Base-by-base conservation (phyloP, 495 filamentous ascomycete genomes). In the Tuber aestivum region DNA sequence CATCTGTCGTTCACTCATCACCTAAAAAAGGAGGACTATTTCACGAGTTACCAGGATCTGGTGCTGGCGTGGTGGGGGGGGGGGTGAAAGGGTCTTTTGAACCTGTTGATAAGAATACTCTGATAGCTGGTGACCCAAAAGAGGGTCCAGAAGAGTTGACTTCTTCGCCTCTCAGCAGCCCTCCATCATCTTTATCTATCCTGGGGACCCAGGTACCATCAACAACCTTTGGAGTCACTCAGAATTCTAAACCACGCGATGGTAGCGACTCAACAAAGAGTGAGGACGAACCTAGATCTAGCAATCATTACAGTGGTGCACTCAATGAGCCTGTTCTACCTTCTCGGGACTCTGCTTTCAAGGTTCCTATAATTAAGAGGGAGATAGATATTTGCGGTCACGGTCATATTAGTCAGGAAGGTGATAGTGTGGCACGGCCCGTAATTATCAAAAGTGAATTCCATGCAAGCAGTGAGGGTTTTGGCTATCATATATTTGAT, bases 381-480 rank as follows among this genome's bases (percentile, higher is more conserved):
- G 78, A 72, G 69, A 74, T 73, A 72, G 20, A 6, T 16, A 21
- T 56, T 37, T 40, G 27, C 40, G 70, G 76, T 41, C 65, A 27
- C 23, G 45, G 72, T n/a, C 14, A 8, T 61, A 61, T 40, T 7
- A 72, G 42, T 27, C 45, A 71, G 37, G 73, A 50, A 23, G 75
- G 72, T 21, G 41, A 48, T 40, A 76, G 74, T 44, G 35, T 40
- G n/a, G 21, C 10, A 18, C 42, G 41, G n/a, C 79, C 79, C 3
- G 77, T 82, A 37, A 38, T 76, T n/a, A 83, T 83, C 50, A 83
- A 83, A 61, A 78, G 81, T 10, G 81, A 83, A 56, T 72, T 78
- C 69, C 38, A 35, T 69, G 40, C 76, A 10, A 77, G 74, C 18
- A 82, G 75, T 38, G 73, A 80, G 70, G 80, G 71, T 2, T 70